Evolutionary conservation across 2,329 filamentous ascomycete species (phyloP).

Genomic region (Verticillium isaacii): DNA sequence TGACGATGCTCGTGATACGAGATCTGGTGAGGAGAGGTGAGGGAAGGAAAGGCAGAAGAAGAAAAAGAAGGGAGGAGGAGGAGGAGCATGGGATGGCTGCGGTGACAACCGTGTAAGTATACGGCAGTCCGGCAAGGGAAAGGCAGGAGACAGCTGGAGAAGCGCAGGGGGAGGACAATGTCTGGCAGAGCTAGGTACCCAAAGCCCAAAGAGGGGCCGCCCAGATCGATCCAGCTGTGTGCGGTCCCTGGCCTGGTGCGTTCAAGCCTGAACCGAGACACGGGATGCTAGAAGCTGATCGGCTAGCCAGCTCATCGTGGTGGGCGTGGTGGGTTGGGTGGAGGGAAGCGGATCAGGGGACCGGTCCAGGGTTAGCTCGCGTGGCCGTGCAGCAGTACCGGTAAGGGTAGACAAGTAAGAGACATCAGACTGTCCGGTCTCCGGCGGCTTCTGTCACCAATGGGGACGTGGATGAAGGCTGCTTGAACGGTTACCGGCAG

Average conservation of each 20-base stretch:
- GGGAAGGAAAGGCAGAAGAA: background rate
- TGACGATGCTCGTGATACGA: constrained; percentile 8
- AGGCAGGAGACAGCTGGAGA: background rate
- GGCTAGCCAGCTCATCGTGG: background rate
- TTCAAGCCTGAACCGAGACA: background rate
- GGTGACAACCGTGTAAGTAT: background rate
- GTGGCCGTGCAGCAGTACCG: background rate
- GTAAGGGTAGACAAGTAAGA: background rate
- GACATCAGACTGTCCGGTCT: background rate
- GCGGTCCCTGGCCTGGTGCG: background rate
- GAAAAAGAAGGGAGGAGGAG: background rate
- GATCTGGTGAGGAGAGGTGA: background rate
- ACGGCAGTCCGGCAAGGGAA: background rate
- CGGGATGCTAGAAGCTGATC: background rate
- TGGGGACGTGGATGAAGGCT: background rate
- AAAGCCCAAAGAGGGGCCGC: background rate
- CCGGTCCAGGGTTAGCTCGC: background rate
- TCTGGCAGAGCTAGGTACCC: background rate
- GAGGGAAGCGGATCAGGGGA: background rate
- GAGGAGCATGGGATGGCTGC: background rate
- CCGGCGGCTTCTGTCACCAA: background rate
- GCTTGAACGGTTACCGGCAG: background rate
- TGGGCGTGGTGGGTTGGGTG: background rate
- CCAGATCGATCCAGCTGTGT: background rate
- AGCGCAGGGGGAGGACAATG: background rate